Conservation (phyloP, 768 basidiomycete genomes). For the Lentinula lateritia region DNA sequence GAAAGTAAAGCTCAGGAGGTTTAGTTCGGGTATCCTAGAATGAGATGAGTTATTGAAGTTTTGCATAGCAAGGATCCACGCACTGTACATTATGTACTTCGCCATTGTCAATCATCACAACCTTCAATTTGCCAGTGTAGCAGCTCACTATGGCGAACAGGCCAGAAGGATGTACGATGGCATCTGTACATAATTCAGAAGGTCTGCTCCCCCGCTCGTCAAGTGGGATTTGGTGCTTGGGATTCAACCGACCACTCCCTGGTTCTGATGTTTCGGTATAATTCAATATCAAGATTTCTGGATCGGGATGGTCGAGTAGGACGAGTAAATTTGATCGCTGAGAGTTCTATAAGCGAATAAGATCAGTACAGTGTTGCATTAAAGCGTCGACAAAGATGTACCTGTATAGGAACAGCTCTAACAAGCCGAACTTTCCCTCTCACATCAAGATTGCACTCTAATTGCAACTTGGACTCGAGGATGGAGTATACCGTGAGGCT, state of each 20-base stretch:
- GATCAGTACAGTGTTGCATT: neutral
- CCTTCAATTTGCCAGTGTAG: slow-evolving; percentile 66
- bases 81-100: slow-evolving; percentile 62
- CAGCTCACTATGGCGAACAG: slow-evolving; percentile 56
- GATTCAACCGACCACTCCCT: slow-evolving; percentile 29
- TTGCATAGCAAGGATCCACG: slow-evolving; percentile 20
- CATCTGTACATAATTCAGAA: slow-evolving; percentile 68
- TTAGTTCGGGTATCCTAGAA: slow-evolving; percentile 57
- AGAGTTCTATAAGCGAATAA: slow-evolving; percentile 21
- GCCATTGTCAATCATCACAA: slow-evolving; percentile 53
- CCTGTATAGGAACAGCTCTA: slow-evolving; percentile 48
- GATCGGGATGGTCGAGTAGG: slow-evolving; percentile 72
- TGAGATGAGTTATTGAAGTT: slow-evolving; percentile 4
- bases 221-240: slow-evolving; percentile 44
- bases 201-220: slow-evolving; percentile 51
- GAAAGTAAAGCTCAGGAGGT: slow-evolving; percentile 63
- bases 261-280: slow-evolving; percentile 34
- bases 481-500: slow-evolving; percentile 66
- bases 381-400: slow-evolving; percentile 21
- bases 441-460: slow-evolving; percentile 56
- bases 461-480: slow-evolving; percentile 49
- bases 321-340: slow-evolving; percentile 51
- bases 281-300: slow-evolving; percentile 60
- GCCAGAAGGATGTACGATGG: slow-evolving; percentile 63
- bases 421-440: slow-evolving; percentile 64